A percentile compares a stretch with the other conserved stretches of the same genome.
Conservation (phyloP, 2,329 filamentous ascomycete genomes). For the Trichoderma cornu-damae region DNA sequence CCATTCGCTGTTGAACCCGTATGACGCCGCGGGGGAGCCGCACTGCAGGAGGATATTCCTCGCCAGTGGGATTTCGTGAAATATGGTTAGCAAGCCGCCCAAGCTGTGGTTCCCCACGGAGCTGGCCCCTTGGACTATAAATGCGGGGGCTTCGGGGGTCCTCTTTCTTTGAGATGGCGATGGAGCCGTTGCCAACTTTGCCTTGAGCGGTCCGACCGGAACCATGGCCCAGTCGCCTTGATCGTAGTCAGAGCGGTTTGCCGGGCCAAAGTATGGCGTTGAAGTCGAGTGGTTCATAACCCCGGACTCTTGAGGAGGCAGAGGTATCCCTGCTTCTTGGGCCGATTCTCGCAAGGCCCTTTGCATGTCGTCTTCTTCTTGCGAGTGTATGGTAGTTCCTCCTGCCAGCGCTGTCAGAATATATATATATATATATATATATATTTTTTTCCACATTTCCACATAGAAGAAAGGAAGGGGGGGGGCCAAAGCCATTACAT, state of each 20-base stretch:
- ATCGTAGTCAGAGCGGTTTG: constrained; percentile 52
- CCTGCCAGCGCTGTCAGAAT: constrained; percentile 32
- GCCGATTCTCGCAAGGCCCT: constrained; percentile 53
- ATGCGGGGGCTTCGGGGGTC: constrained; percentile 41
- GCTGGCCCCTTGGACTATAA: constrained; percentile 40
- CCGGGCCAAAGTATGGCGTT: constrained; percentile 54
- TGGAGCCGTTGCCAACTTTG: constrained; percentile 22
- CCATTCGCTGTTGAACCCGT: constrained; percentile 55
- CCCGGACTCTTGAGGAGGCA: constrained; percentile 46
- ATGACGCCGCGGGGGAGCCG: constrained; percentile 40
- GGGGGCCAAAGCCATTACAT: constrained; percentile 25
- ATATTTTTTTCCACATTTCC: not conserved
- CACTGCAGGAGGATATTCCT: constrained; percentile 50
- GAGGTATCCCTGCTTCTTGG: constrained; percentile 44
- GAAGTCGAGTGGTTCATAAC: constrained; percentile 38
- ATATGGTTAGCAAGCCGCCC: constrained; percentile 52
- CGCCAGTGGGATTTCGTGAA: constrained; percentile 54
- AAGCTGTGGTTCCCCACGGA: constrained; percentile 39
- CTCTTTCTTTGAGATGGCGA: constrained; percentile 43
- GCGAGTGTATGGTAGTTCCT: constrained; percentile 34
- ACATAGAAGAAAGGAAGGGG: too few species aligned
- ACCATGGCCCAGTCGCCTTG: constrained; percentile 56
- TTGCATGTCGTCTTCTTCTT: constrained; percentile 53
- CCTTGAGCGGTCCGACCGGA: constrained; percentile 32
- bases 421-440: too few species aligned